Conservation (phyloP, 177 flowering plant genomes). For the Vitis hybrid region DNA sequence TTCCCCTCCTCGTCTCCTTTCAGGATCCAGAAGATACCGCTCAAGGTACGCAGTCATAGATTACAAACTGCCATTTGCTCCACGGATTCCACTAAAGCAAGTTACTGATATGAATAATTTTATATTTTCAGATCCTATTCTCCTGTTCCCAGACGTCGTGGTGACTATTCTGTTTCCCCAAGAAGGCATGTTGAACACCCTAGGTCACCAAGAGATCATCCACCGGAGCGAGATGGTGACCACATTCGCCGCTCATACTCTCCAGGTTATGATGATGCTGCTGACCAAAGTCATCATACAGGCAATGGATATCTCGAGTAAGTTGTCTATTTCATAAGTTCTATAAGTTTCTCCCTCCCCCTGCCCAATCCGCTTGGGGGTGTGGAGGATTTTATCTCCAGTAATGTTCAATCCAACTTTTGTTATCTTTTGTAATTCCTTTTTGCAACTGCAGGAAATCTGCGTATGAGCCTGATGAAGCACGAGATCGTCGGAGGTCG, state of each 20-base stretch:
- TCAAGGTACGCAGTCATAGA: conserved; percentile 53
- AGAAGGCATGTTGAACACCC: conserved; percentile 52
- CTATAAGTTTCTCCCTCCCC: background rate
- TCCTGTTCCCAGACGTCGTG: conserved; percentile 53
- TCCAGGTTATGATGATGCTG: conserved; percentile 41
- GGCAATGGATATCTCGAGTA: conserved; percentile 46
- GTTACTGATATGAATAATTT: background rate
- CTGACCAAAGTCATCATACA: conserved; percentile 24
- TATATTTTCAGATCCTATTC: conserved; percentile 56
- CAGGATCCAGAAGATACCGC: conserved; percentile 57
- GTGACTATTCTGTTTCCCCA: conserved; percentile 62
- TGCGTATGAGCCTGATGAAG: conserved; percentile 38
- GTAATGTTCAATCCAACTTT: background rate
- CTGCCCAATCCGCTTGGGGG: background rate
- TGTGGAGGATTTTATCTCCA: background rate
- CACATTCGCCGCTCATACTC: conserved; percentile 52
- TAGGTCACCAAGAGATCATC: conserved; percentile 52
- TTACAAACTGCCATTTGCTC: conserved; percentile 4
- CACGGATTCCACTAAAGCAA: background rate
- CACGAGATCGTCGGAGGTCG: conserved; percentile 37
- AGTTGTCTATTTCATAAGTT: conserved; percentile 8
- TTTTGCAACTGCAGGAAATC: conserved; percentile 40
- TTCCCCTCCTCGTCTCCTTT: conserved; percentile 53
- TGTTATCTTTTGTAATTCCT: background rate
- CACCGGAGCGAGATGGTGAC: conserved; percentile 34